phyloP scores from a whole-genome alignment of 1,139 yeast species.

The Blastobotrys proliferans region DNA sequence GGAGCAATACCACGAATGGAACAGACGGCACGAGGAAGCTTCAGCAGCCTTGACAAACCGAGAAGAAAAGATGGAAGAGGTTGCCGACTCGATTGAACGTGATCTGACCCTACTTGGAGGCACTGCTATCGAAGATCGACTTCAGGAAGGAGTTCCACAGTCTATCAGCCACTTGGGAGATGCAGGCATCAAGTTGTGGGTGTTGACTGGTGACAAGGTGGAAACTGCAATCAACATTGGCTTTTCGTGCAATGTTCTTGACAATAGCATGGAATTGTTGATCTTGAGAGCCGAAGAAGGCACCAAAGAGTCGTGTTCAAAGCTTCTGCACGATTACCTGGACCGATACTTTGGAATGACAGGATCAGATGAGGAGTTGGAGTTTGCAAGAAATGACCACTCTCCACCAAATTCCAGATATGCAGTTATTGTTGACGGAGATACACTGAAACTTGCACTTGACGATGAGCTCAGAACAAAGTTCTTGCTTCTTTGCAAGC shows the following conservation, averaged over 20 bases:
- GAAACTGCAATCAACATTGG: constrained; percentile 98
- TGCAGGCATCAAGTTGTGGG: constrained; percentile 97
- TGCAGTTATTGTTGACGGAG: constrained; percentile 92
- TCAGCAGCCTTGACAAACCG: constrained; percentile 67
- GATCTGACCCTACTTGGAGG: constrained; percentile 79
- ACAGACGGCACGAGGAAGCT: constrained; percentile 64
- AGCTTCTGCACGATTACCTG: constrained; percentile 57
- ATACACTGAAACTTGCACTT: constrained; percentile 73
- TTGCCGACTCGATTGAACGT: constrained; percentile 77
- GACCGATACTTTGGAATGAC: constrained; percentile 56
- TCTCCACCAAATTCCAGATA: constrained; percentile 69
- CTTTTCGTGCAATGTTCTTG: constrained; percentile 85
- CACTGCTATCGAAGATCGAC: constrained; percentile 94
- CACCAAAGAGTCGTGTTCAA: constrained; percentile 47
- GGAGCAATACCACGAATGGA: constrained; percentile 64
- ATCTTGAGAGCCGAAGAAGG: constrained; percentile 53
- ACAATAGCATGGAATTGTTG: constrained; percentile 79
- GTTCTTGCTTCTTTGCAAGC: constrained; percentile 82
- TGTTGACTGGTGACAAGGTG: constrained; percentile 93
- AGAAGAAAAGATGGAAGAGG: constrained; percentile 71
- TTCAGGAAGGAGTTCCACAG: constrained; percentile 95
- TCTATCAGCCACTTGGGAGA: constrained; percentile 77
- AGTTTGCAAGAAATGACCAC: constrained; percentile 64
- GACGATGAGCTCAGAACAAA: constrained; percentile 58
- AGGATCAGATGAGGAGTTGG: constrained; percentile 58